Evolutionary conservation across 768 basidiomycete genomes (phyloP), one percentile per base, ranked within the genome.

Genomic region (Zangia roseola): DNA sequence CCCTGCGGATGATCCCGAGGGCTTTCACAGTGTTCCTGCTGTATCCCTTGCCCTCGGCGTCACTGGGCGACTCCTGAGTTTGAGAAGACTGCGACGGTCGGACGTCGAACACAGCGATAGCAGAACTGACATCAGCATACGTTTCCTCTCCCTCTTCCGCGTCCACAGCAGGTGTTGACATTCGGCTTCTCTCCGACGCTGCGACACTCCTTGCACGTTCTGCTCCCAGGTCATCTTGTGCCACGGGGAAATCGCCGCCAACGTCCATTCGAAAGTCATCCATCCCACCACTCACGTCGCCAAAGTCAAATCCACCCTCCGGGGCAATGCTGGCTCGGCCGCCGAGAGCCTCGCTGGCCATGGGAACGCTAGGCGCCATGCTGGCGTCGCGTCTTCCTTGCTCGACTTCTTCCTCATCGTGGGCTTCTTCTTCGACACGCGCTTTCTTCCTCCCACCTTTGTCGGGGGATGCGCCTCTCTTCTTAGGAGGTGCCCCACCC

Each of bases 21-120:
- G 94, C 94, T 63, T 88, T 91, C 45, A 89, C 76, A 0, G 93
- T 97, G 61, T 94, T 94, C 71, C 83, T 86, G 71, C 91, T 92
- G 67, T 88, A 94, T 0, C 86, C 87, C 57, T 84, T 85, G 37
- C 81, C 76, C 31, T 87, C 84, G 36, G 72, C 70, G 20, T 78
- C 78, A 17, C 57, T 53, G 28, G 64, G 56, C 38, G 75, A 71
- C 50, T 79, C 74, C 48, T 75, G 61, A 50, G 69, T 69, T 59
- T 83, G 78, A 36, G 73, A 73, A 58, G 83, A 80, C 25, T 76
- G 70, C 10, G 75, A 72, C 23, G 79, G 78, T 35, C 81, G 77
- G 10, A 75, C 72, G 62, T 92, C 92, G 64, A 94, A 93, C 54
- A 81, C 73, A n/a, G 86, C 84, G 55, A 94, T 89, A 0, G 86